Percentiles rank a stretch among this genome's conserved stretches.
Conservation (phyloP, 108 stramenopile genomes). For the Conticribra weissflogii region DNA sequence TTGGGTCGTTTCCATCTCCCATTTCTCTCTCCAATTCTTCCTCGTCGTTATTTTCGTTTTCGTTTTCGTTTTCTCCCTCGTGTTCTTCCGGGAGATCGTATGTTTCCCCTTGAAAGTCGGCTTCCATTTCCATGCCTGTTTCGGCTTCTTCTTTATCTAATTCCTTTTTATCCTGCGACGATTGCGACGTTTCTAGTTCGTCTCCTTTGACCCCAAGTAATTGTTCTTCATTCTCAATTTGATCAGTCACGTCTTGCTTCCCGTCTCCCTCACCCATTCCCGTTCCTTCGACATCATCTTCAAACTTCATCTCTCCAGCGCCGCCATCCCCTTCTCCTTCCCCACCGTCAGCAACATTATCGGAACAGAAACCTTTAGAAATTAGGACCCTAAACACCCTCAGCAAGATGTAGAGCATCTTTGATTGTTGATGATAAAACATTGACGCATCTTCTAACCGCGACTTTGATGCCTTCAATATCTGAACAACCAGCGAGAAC, state of each 20-base stretch:
- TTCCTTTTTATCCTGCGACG: constrained; percentile 62
- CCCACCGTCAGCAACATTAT: constrained; percentile 81
- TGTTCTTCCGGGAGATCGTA: constrained; percentile 90
- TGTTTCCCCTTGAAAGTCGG: constrained; percentile 96
- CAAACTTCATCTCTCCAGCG: constrained; percentile 83
- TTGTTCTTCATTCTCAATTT: constrained; percentile 98
- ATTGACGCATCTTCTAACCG: constrained; percentile 42
- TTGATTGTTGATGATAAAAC: constrained; percentile 69
- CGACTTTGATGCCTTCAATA: constrained; percentile 38
- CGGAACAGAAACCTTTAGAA: constrained; percentile 92
- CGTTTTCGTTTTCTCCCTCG: constrained; percentile 66
- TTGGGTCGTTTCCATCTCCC: constrained; percentile 90
- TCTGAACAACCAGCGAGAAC: constrained; percentile 42
- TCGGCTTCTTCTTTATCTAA: constrained; percentile 95
- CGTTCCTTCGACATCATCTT: constrained; percentile 96
- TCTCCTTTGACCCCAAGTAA: constrained; percentile 93
- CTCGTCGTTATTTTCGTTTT: constrained; percentile 80
- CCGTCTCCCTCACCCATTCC: constrained; percentile 99
- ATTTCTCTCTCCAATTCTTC: constrained; percentile 98
- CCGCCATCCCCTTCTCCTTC: constrained; percentile 75
- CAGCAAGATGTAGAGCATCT: constrained; percentile 84
- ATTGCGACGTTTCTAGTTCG: constrained; percentile 54
- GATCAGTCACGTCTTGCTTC: constrained; percentile 95
- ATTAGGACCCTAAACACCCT: constrained; percentile 91
- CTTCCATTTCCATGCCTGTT: constrained; percentile 98